These are phyloP conservation scores for Colletotrichum siamense DNA, from an alignment of 2,329 filamentous ascomycete species.

Conservation along the genomic window DNA sequence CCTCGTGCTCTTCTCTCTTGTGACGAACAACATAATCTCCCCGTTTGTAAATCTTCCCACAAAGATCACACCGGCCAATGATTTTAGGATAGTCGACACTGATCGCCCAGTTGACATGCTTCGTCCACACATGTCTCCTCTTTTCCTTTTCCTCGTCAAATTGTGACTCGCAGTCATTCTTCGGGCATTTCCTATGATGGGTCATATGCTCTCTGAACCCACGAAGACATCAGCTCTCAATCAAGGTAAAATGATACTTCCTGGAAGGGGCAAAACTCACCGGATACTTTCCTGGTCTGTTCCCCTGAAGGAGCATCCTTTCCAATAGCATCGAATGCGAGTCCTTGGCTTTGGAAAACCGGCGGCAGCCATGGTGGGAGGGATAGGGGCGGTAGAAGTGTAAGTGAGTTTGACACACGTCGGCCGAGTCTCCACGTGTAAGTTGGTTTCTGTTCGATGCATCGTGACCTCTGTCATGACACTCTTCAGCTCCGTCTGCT, in stretches of 20 bases:
- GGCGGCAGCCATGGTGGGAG: fast-evolving
- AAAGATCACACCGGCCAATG: neutral
- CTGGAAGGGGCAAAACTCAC: fast-evolving
- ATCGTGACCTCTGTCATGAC: fast-evolving
- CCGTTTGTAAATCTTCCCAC: neutral
- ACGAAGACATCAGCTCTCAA: fast-evolving
- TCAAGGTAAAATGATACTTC: fast-evolving
- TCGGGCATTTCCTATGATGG: neutral
- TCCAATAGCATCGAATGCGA: neutral
- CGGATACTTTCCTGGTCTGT: fast-evolving
- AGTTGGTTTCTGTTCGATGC: fast-evolving
- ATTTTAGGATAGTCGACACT: neutral
- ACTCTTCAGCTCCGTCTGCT: neutral
- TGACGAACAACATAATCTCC: neutral
- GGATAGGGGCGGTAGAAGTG: neutral
- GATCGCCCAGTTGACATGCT: neutral
- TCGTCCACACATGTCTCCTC: neutral
- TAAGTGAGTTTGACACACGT: fast-evolving
- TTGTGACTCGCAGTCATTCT: neutral
- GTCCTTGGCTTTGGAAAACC: neutral
- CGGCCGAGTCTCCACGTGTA: fast-evolving
- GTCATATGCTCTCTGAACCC: neutral
- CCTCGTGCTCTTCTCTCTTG: neutral
- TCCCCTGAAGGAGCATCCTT: fast-evolving
- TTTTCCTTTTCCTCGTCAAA: neutral